Percentiles rank a stretch among this genome's conserved stretches.
phyloP scores from a whole-genome alignment of 176 grass and related monocot species.

The Oryza longistaminata region DNA sequence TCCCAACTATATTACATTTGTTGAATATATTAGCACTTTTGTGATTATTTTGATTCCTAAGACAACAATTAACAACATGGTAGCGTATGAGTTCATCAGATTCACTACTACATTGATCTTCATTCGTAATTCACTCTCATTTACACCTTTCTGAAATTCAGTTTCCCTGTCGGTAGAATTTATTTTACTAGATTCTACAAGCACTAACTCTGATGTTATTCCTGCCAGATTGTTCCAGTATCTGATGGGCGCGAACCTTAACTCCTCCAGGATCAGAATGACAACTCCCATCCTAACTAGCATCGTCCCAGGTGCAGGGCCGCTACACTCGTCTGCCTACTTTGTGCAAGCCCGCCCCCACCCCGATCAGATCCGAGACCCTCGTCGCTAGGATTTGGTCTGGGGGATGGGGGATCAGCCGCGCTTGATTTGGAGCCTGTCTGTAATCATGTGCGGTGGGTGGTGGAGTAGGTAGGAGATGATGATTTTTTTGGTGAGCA shows the following conservation, averaged over 20 bases:
- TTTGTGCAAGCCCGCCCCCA: conserved; percentile 40
- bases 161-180: not conserved
- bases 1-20: not conserved
- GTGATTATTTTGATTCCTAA: not conserved
- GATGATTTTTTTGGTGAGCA: not conserved
- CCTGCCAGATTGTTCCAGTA: conserved; percentile 77
- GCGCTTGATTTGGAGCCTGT: not conserved
- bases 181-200: not conserved
- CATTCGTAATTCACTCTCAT: not conserved
- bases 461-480: not conserved
- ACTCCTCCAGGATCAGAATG: conserved; percentile 85
- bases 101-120: not conserved
- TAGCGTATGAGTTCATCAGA: not conserved
- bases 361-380: not conserved
- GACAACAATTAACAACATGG: not conserved
- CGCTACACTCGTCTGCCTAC: conserved; percentile 72
- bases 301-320: conserved; percentile 57
- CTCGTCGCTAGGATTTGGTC: not conserved
- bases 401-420: not conserved
- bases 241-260: conserved; percentile 87
- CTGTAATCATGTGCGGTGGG: too few species aligned
- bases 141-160: not conserved
- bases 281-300: conserved; percentile 75
- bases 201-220: conserved; percentile 1
- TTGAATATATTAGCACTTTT: not conserved